Evolutionary conservation across 1,139 yeast species (phyloP).

Genomic region (Spencermartinsiella ligniputridi): DNA sequence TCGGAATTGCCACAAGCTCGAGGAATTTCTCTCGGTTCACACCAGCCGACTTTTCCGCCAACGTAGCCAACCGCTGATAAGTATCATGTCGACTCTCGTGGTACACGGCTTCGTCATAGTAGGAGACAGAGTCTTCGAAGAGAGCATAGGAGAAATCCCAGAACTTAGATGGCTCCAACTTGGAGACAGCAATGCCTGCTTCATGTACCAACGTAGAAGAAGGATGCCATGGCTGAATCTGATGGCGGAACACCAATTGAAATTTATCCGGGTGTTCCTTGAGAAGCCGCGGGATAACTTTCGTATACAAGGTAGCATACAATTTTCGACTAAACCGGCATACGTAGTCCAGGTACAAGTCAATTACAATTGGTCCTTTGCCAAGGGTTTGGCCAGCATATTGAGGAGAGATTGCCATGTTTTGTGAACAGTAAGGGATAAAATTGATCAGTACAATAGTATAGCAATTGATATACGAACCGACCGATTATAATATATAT

Average conservation of each 20-base stretch:
- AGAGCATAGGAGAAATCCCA: constrained; percentile 59
- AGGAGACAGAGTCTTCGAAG: constrained; percentile 41
- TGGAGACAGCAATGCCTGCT: constrained; percentile 65
- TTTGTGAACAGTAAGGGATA: constrained; percentile 3
- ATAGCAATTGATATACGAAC: too few species aligned
- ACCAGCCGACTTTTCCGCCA: constrained; percentile 40
- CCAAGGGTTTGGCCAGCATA: constrained; percentile 30
- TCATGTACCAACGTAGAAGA: constrained; percentile 65
- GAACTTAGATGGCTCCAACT: constrained; percentile 53
- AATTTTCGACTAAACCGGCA: constrained; percentile 72
- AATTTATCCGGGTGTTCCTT: constrained; percentile 46
- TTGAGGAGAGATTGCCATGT: constrained; percentile 31
- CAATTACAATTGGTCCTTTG: constrained; percentile 37
- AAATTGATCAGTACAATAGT: too few species aligned
- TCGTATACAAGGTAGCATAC: constrained; percentile 50
- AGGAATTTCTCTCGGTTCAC: constrained; percentile 29
- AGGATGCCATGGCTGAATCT: constrained; percentile 86
- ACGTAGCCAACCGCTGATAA: constrained; percentile 50
- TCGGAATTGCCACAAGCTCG: constrained; percentile 28
- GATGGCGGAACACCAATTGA: constrained; percentile 51
- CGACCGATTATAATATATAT: background rate
- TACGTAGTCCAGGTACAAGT: constrained; percentile 68
- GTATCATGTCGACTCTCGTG: constrained; percentile 54
- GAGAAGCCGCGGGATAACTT: constrained; percentile 52
- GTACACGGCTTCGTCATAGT: constrained; percentile 59